Percentiles rank a stretch among this genome's conserved stretches.
phyloP scores from a whole-genome alignment of 2,329 filamentous ascomycete genomes.

The Rasamsonia emersonii region DNA sequence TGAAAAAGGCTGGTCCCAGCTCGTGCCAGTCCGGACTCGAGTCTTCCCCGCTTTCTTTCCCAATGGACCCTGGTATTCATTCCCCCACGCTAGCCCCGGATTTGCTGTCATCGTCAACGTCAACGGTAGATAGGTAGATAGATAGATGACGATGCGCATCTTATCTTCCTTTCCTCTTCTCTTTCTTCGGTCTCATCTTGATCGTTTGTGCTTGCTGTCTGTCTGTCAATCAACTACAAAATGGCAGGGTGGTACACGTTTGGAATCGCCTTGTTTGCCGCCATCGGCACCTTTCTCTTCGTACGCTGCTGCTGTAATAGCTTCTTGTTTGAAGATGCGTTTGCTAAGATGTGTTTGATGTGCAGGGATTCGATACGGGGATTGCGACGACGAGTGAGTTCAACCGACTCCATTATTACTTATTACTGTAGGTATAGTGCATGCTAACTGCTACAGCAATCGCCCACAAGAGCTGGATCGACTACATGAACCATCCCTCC shows the following conservation, averaged over 20 bases:
- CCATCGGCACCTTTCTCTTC: conserved; percentile 52
- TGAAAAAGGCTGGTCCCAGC: too few species aligned
- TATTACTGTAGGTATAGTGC: conserved; percentile 3
- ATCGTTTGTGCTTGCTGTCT: too few species aligned
- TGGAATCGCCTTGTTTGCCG: conserved; percentile 47
- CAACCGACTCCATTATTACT: background rate
- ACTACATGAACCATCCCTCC: conserved; percentile 50
- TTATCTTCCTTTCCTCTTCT: too few species aligned
- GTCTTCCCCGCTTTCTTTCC: too few species aligned
- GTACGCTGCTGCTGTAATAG: conserved; percentile 26
- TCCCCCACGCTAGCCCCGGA: too few species aligned
- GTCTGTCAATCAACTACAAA: conserved; percentile 7
- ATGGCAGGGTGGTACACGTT: conserved; percentile 41
- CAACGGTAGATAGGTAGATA: too few species aligned
- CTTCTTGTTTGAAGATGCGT: background rate
- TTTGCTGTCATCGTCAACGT: too few species aligned
- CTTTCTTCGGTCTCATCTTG: too few species aligned
- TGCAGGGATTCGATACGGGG: conserved; percentile 50
- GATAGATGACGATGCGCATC: too few species aligned
- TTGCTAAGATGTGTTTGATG: conserved; percentile 6
- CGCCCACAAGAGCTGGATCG: conserved; percentile 51
- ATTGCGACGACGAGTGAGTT: conserved; percentile 50
- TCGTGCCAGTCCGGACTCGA: too few species aligned
- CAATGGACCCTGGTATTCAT: too few species aligned
- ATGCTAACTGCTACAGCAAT: conserved; percentile 34